These are phyloP conservation scores for Entrophospora sp. DNA, from an alignment of 192 early-diverging fungal genomes.

Conservation along the genomic window DNA sequence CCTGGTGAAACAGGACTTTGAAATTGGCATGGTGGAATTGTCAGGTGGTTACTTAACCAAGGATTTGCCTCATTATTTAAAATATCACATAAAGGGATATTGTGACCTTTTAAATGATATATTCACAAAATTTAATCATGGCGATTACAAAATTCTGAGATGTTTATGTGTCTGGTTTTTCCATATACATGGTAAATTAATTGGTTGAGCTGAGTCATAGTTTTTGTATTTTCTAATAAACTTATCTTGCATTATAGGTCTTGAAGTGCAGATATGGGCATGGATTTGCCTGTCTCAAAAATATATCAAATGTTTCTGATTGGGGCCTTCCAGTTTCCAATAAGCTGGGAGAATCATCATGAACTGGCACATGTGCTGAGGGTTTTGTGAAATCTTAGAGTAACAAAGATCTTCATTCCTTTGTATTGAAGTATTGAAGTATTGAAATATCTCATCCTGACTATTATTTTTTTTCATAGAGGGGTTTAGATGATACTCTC, in stretches of 20 bases:
- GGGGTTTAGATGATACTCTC: neutral
- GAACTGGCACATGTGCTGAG: neutral
- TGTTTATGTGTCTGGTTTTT: constrained; percentile 8
- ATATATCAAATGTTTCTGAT: constrained; percentile 8
- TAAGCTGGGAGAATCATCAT: no score
- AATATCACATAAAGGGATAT: constrained; percentile 1
- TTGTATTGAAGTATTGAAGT: neutral
- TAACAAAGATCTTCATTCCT: neutral
- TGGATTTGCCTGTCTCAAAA: constrained; percentile 11
- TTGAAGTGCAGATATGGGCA: constrained; percentile 10
- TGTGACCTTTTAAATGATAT: constrained; percentile 8
- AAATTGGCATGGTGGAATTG: constrained; percentile 11
- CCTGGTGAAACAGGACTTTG: neutral
- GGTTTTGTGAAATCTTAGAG: neutral
- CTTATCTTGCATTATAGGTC: neutral
- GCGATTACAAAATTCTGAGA: neutral
- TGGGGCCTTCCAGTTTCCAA: constrained; percentile 4
- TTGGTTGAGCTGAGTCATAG: neutral
- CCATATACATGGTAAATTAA: constrained; percentile 15
- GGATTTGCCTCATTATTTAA: constrained; percentile 7
- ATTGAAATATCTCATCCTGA: neutral
- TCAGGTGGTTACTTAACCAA: neutral
- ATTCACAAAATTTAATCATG: neutral
- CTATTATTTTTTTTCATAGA: neutral
- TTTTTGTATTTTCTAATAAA: constrained; percentile 3